phyloP scores from a whole-genome alignment of 768 basidiomycete species.

The Termitomyces sp. region DNA sequence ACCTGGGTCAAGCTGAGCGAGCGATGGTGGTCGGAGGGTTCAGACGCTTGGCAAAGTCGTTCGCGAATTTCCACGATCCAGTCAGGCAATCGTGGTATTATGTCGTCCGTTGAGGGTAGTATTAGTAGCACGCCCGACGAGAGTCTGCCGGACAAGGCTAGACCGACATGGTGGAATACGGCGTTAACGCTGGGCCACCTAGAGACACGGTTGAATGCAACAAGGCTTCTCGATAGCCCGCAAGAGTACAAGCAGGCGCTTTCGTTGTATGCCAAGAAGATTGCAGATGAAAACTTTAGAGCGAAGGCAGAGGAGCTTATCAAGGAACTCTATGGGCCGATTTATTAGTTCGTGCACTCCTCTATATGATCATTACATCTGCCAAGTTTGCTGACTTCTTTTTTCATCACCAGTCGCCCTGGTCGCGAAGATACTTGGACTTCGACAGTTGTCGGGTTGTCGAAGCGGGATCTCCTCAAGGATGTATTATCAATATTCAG shows the following conservation, averaged over 20 bases:
- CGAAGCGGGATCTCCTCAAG: slow-evolving; percentile 78
- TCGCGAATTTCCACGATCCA: slow-evolving; percentile 40
- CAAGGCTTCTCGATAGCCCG: slow-evolving; percentile 74
- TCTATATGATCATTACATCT: not conserved
- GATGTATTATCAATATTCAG: slow-evolving; percentile 81
- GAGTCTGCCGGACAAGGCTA: slow-evolving; percentile 36
- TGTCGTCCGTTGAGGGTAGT: slow-evolving; percentile 49
- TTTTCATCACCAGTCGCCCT: slow-evolving; percentile 56
- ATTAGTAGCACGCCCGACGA: slow-evolving; percentile 35
- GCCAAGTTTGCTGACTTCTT: not conserved
- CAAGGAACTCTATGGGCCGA: slow-evolving; percentile 84
- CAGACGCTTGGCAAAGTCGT: slow-evolving; percentile 78
- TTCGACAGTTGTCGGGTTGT: slow-evolving; percentile 63
- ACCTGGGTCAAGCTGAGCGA: slow-evolving; percentile 78
- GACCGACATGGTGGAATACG: slow-evolving; percentile 77
- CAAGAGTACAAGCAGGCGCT: slow-evolving; percentile 80
- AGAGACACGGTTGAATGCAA: slow-evolving; percentile 77
- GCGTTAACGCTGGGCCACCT: slow-evolving; percentile 87
- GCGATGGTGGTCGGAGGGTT: slow-evolving; percentile 82
- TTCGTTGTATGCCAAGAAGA: slow-evolving; percentile 72
- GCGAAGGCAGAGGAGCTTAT: slow-evolving; percentile 90
- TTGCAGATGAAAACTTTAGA: slow-evolving; percentile 87
- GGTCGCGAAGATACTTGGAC: slow-evolving; percentile 64
- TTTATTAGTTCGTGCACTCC: slow-evolving; percentile 71
- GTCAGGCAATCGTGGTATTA: slow-evolving; percentile 44